Conservation (phyloP, 2,329 filamentous ascomycete genomes). For the Aureobasidium sp. region DNA sequence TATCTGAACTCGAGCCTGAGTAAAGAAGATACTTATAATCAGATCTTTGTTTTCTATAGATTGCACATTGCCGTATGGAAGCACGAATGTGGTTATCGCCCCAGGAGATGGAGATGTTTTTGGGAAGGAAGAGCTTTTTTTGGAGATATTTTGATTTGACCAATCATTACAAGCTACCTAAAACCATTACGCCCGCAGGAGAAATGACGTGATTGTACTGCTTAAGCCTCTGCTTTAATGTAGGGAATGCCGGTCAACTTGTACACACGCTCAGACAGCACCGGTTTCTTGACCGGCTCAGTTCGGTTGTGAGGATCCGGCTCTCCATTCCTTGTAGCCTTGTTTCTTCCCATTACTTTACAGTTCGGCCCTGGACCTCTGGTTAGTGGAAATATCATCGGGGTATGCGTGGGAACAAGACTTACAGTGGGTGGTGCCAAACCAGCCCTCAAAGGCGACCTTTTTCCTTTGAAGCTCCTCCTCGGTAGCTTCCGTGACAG, state of each 20-base stretch:
- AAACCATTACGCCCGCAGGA: too few relatives aligned
- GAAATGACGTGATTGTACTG: not conserved
- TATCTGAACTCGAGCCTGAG: too few relatives aligned
- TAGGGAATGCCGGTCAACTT: conserved; percentile 46
- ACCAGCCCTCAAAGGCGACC: conserved; percentile 25
- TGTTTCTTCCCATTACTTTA: conserved; percentile 28
- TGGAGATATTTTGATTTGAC: too few relatives aligned
- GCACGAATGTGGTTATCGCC: too few relatives aligned
- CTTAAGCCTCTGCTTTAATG: conserved; percentile 22
- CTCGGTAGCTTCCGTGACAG: conserved; percentile 29
- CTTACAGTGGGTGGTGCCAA: conserved; percentile 29
- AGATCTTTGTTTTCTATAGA: too few relatives aligned
- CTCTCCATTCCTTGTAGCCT: conserved; percentile 27
- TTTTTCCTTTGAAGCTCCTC: conserved; percentile 31
- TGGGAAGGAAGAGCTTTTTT: too few relatives aligned
- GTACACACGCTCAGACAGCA: conserved; percentile 37
- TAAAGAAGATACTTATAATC: too few relatives aligned
- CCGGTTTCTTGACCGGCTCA: conserved; percentile 35
- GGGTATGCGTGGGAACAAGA: not conserved
- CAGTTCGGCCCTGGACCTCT: conserved; percentile 15
- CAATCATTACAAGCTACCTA: too few relatives aligned
- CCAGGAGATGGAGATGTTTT: too few relatives aligned
- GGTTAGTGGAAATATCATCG: not conserved
- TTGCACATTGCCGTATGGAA: too few relatives aligned
- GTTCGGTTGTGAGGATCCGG: conserved; percentile 31